phyloP scores from a whole-genome alignment of 306 rosid genomes.

The Pterocarpus santalinus region DNA sequence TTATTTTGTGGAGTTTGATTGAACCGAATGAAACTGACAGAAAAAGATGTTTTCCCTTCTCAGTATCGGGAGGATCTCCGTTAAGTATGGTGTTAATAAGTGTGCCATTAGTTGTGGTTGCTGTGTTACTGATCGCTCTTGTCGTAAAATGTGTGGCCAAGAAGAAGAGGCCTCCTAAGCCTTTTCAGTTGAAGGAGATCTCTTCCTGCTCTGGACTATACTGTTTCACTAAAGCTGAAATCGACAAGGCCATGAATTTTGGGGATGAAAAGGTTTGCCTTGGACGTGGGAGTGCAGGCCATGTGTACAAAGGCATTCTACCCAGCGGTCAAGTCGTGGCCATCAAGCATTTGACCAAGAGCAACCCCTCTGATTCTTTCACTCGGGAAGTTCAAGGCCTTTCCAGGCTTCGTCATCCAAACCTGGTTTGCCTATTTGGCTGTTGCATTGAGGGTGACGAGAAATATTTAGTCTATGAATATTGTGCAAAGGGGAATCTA shows the following conservation, averaged over 20 bases:
- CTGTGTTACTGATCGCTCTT: conserved; percentile 46
- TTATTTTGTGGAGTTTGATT: no score
- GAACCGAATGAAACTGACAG: no score
- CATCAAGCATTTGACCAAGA: conserved; percentile 71
- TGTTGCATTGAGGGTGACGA: conserved; percentile 73
- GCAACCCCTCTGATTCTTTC: conserved; percentile 69
- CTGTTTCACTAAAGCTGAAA: conserved; percentile 76
- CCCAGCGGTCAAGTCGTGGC: conserved; percentile 94
- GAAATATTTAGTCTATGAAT: conserved; percentile 81
- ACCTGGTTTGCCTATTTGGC: conserved; percentile 82
- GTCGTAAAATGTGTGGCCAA: conserved; percentile 52
- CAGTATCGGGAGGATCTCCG: conserved; percentile 41
- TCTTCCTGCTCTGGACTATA: conserved; percentile 74
- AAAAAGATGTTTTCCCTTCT: background rate
- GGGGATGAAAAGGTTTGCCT: conserved; percentile 57
- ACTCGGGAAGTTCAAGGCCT: conserved; percentile 73
- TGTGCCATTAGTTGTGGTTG: conserved; percentile 28
- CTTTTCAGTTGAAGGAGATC: conserved; percentile 42
- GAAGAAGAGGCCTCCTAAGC: conserved; percentile 56
- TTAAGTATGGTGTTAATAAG: conserved; percentile 49
- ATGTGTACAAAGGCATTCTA: conserved; percentile 77
- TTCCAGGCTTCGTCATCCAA: conserved; percentile 84
- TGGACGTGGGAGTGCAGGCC: conserved; percentile 89
- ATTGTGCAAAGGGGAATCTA: conserved; percentile 77
- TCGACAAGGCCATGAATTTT: conserved; percentile 67